Evolutionary conservation across 495 filamentous ascomycete species (phyloP), one percentile per base, ranked within the genome.

Genomic region (Penicillium tannophilum): DNA sequence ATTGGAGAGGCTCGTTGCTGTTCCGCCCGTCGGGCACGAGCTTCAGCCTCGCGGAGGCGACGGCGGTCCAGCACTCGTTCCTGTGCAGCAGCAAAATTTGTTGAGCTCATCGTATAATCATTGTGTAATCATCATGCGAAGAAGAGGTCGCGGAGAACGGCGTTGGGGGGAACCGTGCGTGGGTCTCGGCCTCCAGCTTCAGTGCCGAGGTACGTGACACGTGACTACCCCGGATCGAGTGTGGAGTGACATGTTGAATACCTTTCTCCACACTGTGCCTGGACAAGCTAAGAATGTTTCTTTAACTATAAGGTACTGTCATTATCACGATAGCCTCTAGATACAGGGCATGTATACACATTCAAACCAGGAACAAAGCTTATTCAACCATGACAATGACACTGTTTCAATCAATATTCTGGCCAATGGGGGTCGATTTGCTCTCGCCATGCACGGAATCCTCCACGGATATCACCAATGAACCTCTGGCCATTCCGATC

Each of bases 71-170:
- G 81, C 54, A 97, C 80, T 64, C 92, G 89, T 76, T 88, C 81
- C 75, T 96, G 92, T 56, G 92, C 92, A 62, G 86, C 85, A 71
- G 89, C 88, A 71, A 97, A 96, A 62, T 91, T 88, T 66, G 87
- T 79, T 52, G 86, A 85, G 69, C 83, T 86, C 88, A 92, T 92
- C 65, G 75, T 74, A 68, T 59, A 45, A 73, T 66, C 76, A 80
- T 80, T 20, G 58, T 69, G 64, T 36, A 36, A 36, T 36, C 33
- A 36, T 36, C 10, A 36, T 36, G 28, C 28, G 14, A 47, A 39
- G 58, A 52, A 45, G 23, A 41, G 55, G n/a, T 42, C 52, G 41
- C 20, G 19, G 42, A 63, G 57, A 47, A 63, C 43, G 30, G 55
- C 9, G 33, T 14, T 9, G 33, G 55, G 52, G 55, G 46, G 62